Conservation (phyloP, 495 filamentous ascomycete genomes). For the Aspergillus sclerotiicarbonarius region DNA sequence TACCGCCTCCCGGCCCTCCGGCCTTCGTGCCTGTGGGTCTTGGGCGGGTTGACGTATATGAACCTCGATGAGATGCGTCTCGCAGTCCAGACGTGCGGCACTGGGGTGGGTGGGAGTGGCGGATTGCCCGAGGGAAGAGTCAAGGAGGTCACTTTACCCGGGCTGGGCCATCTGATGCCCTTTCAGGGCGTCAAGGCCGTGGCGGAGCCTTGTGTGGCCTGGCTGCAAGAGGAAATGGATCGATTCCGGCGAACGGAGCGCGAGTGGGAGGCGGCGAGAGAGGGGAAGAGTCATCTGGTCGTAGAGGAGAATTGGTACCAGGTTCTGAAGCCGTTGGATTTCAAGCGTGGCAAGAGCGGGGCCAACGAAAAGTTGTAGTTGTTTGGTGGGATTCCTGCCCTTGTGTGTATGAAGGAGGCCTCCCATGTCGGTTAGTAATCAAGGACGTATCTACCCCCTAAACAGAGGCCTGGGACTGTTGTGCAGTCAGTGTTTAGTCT, state of each 20-base stretch:
- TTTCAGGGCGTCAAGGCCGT: constrained; percentile 1
- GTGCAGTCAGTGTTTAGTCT: too few species aligned
- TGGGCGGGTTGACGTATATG: background rate
- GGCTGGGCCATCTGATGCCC: constrained; percentile 4
- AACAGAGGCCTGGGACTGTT: too few species aligned
- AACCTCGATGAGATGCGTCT: background rate
- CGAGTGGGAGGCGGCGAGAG: too few species aligned
- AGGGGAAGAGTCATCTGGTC: too few species aligned
- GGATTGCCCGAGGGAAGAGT: constrained; percentile 1
- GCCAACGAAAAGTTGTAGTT: too few species aligned
- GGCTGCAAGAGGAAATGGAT: constrained; percentile 2
- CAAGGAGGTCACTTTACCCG: constrained; percentile 3
- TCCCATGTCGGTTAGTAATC: too few species aligned
- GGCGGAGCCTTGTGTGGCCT: background rate
- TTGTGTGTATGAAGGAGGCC: too few species aligned
- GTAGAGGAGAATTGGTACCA: too few species aligned
- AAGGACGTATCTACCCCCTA: too few species aligned
- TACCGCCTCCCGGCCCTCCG: background rate
- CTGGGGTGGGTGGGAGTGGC: constrained; percentile 10
- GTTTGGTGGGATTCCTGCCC: too few species aligned
- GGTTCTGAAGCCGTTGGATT: too few species aligned
- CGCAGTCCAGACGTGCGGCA: background rate
- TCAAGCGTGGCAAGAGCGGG: too few species aligned
- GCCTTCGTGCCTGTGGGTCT: constrained; percentile 3
- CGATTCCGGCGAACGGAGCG: background rate